Percentiles rank a stretch among this genome's conserved stretches.
Evolutionary conservation across 371 early-diverging fungal species (phyloP).

Genomic region (Mucor indicus): DNA sequence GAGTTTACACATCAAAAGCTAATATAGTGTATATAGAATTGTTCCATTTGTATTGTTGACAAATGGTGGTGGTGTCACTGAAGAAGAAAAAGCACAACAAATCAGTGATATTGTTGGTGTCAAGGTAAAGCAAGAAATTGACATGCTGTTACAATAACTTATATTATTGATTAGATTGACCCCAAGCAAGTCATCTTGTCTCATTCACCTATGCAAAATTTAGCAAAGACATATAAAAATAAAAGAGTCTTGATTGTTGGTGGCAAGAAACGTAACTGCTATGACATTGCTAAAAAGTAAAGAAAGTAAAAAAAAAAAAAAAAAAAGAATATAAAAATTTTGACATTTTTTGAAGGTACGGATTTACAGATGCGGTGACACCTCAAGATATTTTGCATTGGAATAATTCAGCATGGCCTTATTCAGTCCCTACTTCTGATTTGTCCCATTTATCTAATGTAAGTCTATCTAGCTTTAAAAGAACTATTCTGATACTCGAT

Average conservation of each 20-base stretch:
- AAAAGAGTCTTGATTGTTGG: slow-evolving; percentile 73
- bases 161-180: slow-evolving; percentile 37
- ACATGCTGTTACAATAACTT: neutral
- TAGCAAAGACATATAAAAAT: slow-evolving; percentile 56
- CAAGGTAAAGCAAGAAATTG: slow-evolving; percentile 28
- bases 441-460: slow-evolving; percentile 14
- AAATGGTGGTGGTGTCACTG: slow-evolving; percentile 87
- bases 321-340: neutral
- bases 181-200: slow-evolving; percentile 77
- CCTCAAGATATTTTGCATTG: slow-evolving; percentile 75
- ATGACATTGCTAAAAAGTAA: slow-evolving; percentile 58
- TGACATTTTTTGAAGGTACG: slow-evolving; percentile 48
- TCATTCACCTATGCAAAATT: slow-evolving; percentile 79
- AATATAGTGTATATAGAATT: slow-evolving; percentile 24
- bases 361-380: slow-evolving; percentile 73
- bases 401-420: slow-evolving; percentile 74
- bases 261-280: slow-evolving; percentile 58
- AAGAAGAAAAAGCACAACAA: slow-evolving; percentile 69
- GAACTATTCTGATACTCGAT: too few species aligned
- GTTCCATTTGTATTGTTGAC: slow-evolving; percentile 80
- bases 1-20: too few species aligned
- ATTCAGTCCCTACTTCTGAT: slow-evolving; percentile 31
- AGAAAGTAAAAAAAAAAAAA: neutral
- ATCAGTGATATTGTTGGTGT: slow-evolving; percentile 62
- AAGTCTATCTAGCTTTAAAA: neutral